Evolutionary conservation across 139 green algal species (phyloP).

Genomic region (Volvox africanus): DNA sequence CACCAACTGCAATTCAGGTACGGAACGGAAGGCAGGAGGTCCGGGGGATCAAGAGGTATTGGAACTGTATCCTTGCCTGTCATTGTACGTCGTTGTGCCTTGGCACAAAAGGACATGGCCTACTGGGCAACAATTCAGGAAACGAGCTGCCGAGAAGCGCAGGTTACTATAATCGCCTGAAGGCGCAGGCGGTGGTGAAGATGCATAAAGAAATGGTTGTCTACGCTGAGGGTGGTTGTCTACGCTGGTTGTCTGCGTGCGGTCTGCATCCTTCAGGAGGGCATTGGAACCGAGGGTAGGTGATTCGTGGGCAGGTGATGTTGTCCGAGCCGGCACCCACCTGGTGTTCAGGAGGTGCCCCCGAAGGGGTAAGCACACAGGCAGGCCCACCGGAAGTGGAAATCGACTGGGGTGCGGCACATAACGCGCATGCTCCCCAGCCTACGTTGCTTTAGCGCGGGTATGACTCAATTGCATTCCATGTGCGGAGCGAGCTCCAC

Average conservation of each 20-base stretch:
- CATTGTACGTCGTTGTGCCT: too few species aligned
- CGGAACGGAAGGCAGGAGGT: neutral
- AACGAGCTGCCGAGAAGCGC: too few species aligned
- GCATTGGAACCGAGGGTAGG: too few species aligned
- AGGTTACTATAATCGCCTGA: too few species aligned
- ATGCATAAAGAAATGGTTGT: too few species aligned
- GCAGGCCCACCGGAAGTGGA: neutral
- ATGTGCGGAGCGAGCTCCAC: neutral
- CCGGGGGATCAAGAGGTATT: neutral
- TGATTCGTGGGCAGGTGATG: neutral
- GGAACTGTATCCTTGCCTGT: too few species aligned
- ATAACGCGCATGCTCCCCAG: constrained; percentile 24
- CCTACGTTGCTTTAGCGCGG: constrained; percentile 40
- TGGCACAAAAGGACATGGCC: too few species aligned
- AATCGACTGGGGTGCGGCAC: neutral
- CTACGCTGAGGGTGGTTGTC: too few species aligned
- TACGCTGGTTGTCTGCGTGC: too few species aligned
- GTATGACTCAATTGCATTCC: constrained; percentile 50
- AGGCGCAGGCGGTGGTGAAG: too few species aligned
- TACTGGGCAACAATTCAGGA: too few species aligned
- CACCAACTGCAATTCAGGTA: neutral
- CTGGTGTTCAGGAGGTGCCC: neutral
- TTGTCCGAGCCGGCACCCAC: constrained; percentile 16
- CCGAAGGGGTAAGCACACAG: neutral
- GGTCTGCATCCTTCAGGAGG: too few species aligned